phyloP scores from a whole-genome alignment of 1,139 yeast genomes.

The Magnusiomyces suaveolens region DNA sequence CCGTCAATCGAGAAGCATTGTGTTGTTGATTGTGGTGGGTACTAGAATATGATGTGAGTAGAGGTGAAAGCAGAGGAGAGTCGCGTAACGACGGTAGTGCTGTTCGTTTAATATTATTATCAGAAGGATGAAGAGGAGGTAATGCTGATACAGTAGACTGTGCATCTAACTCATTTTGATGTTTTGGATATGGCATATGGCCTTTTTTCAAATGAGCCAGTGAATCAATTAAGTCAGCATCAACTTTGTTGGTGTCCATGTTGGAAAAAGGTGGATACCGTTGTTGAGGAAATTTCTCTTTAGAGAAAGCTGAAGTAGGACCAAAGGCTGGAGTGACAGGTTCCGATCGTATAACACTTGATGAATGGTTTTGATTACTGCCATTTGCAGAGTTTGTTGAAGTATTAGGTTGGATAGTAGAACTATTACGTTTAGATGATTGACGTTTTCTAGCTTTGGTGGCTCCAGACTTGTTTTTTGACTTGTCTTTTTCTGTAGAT shows the following conservation, averaged over 20 bases:
- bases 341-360: not conserved
- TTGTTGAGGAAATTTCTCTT: too few relatives aligned
- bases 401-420: too few relatives aligned
- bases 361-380: not conserved
- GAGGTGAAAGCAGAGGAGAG: not conserved
- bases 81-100: constrained; percentile 1
- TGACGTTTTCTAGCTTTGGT: not conserved
- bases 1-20: too few relatives aligned
- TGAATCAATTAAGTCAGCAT: not conserved
- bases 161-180: too few relatives aligned
- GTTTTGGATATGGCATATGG: too few relatives aligned
- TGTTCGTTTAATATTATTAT: not conserved
- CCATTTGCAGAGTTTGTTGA: too few relatives aligned
- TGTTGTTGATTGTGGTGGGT: not conserved
- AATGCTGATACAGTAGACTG: not conserved
- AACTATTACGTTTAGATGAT: not conserved
- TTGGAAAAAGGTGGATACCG: too few relatives aligned
- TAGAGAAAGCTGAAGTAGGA: too few relatives aligned
- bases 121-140: not conserved
- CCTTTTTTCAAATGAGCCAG: not conserved
- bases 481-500: not conserved
- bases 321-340: not conserved
- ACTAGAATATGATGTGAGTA: not conserved
- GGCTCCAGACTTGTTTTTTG: not conserved
- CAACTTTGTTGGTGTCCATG: not conserved